phyloP scores from a whole-genome alignment of 805 yeast species.

The Grigorovia yakushimaensis region DNA sequence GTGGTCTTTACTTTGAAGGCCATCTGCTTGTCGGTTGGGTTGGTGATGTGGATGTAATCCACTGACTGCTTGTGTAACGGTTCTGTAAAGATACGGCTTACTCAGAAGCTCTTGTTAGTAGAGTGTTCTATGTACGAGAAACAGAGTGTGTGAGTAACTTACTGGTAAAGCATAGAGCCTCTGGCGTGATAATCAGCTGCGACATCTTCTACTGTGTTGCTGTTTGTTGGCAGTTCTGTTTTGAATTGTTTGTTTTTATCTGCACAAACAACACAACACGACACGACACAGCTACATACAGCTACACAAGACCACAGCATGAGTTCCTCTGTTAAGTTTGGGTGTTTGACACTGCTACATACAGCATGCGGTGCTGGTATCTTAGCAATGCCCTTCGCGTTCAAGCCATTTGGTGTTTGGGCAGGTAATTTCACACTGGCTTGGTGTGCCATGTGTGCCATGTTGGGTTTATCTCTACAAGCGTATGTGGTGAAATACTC shows the following conservation, averaged over 20 bases:
- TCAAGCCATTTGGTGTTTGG: conserved; percentile 31
- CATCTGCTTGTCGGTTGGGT: conserved; percentile 47
- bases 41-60: conserved; percentile 39
- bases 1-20: conserved; percentile 98
- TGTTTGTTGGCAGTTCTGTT: too few relatives aligned
- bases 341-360: conserved; percentile 27
- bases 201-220: too few relatives aligned
- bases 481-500: conserved; percentile 47
- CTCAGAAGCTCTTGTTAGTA: too few relatives aligned
- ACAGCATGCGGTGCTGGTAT: conserved; percentile 51
- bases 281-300: background rate
- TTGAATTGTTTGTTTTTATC: too few relatives aligned
- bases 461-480: conserved; percentile 49
- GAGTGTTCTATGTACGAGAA: too few relatives aligned
- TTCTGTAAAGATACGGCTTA: too few relatives aligned
- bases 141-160: too few relatives aligned
- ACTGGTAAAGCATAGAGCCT: too few relatives aligned
- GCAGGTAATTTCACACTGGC: conserved; percentile 18
- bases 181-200: too few relatives aligned
- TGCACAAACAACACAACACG: background rate
- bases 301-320: conserved; percentile 3
- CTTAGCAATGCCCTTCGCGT: conserved; percentile 65
- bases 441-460: conserved; percentile 23
- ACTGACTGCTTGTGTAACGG: conserved; percentile 67
- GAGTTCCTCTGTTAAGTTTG: conserved; percentile 23